Conservation (phyloP, 805 yeast species). For the Kodamaea neixiangensis region DNA sequence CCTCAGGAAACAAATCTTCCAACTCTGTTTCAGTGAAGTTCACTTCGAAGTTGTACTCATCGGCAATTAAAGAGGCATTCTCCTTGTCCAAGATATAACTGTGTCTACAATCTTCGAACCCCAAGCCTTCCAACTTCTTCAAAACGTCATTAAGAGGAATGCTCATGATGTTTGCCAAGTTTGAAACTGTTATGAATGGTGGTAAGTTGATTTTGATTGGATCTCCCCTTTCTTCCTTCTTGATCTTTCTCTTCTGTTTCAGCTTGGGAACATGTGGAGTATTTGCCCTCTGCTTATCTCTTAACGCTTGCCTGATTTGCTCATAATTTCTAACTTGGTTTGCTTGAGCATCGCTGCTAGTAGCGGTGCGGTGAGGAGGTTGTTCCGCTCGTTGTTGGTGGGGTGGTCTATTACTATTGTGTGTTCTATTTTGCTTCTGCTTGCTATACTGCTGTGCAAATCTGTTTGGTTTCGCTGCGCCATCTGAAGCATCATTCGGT, state of each 20-base stretch:
- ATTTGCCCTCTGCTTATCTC: slow-evolving; percentile 16
- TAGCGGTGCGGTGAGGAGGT: background rate
- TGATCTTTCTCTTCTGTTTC: slow-evolving; percentile 11
- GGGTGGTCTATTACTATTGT: background rate
- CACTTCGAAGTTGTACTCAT: slow-evolving; percentile 79
- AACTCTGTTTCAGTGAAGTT: slow-evolving; percentile 57
- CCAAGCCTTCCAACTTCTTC: slow-evolving; percentile 60
- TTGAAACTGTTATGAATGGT: slow-evolving; percentile 74
- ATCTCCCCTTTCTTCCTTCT: slow-evolving; percentile 12
- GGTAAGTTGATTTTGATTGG: slow-evolving; percentile 56
- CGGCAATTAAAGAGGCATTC: slow-evolving; percentile 83
- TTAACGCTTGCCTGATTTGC: slow-evolving; percentile 19
- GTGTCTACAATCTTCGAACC: slow-evolving; percentile 70
- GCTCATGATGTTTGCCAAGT: slow-evolving; percentile 70
- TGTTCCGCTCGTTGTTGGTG: background rate
- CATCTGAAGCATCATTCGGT: background rate
- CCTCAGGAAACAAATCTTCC: slow-evolving; percentile 57
- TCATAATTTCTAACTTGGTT: slow-evolving; percentile 14
- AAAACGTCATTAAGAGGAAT: slow-evolving; percentile 64
- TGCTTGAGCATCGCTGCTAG: background rate
- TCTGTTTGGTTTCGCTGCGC: slow-evolving; percentile 27
- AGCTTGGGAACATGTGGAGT: slow-evolving; percentile 6
- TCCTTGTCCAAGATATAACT: slow-evolving; percentile 84
- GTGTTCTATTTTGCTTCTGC: slow-evolving; percentile 5
- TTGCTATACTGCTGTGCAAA: slow-evolving; percentile 31